phyloP scores from a whole-genome alignment of 148 eudicot genomes.

The Talinum fruticosum region DNA sequence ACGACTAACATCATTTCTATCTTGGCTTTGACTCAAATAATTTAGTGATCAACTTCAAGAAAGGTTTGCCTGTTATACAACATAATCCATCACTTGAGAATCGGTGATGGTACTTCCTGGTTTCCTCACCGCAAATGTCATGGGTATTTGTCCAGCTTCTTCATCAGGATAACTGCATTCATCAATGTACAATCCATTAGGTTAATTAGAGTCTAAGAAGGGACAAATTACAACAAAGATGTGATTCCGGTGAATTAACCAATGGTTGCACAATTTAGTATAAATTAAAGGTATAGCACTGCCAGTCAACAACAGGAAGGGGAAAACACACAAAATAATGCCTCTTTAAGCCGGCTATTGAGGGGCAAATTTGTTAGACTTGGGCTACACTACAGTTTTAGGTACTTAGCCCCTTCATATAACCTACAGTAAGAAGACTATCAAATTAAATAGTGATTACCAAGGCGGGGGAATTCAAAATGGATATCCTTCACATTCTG shows the following conservation, averaged over 20 bases:
- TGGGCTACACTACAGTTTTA: no score
- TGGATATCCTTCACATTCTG: background rate
- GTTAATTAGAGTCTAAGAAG: background rate
- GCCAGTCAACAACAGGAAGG: no score
- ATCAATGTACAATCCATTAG: background rate
- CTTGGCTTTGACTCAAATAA: background rate
- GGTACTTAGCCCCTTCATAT: no score
- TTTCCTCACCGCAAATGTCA: conserved; percentile 81
- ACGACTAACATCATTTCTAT: background rate
- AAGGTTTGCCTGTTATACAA: conserved; percentile 69
- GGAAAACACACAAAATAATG: background rate
- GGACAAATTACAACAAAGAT: background rate
- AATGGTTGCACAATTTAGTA: no score
- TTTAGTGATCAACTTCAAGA: background rate
- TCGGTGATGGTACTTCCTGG: conserved; percentile 55
- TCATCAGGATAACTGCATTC: conserved; percentile 78
- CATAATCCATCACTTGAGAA: conserved; percentile 63
- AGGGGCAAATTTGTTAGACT: background rate
- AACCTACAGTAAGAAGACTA: background rate
- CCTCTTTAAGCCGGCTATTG: background rate
- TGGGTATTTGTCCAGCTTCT: conserved; percentile 91
- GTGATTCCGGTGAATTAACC: background rate
- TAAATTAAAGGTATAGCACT: no score
- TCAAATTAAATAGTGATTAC: background rate
- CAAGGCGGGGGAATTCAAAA: background rate